Evolutionary conservation across 2,329 filamentous ascomycete genomes (phyloP).

Genomic region (Pseudogymnoascus sp.): DNA sequence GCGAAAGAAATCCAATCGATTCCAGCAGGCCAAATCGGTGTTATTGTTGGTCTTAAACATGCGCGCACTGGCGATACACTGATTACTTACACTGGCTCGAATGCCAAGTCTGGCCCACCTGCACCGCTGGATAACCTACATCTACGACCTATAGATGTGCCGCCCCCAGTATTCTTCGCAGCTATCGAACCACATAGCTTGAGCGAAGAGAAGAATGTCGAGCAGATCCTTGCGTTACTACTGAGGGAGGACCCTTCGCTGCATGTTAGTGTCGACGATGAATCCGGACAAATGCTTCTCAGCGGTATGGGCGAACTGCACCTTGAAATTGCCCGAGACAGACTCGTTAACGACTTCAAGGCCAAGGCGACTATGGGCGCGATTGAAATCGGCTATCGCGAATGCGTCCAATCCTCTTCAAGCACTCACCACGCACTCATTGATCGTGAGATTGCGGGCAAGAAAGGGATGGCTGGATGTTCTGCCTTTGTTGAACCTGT

Average conservation of each 20-base stretch:
- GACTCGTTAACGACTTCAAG: conserved; percentile 83
- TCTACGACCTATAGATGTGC: conserved; percentile 79
- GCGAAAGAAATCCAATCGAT: conserved; percentile 79
- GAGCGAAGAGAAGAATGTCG: conserved; percentile 72
- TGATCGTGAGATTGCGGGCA: conserved; percentile 75
- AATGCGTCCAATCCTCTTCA: conserved; percentile 61
- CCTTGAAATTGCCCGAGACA: conserved; percentile 84
- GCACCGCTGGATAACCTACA: conserved; percentile 68
- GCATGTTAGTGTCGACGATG: conserved; percentile 75
- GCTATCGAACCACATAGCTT: conserved; percentile 77
- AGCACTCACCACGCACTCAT: conserved; percentile 56
- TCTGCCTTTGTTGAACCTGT: conserved; percentile 61
- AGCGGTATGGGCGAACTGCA: conserved; percentile 97
- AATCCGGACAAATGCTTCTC: conserved; percentile 86
- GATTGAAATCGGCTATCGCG: conserved; percentile 93
- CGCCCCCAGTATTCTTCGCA: conserved; percentile 94
- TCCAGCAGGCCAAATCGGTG: conserved; percentile 83
- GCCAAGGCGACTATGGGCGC: conserved; percentile 77
- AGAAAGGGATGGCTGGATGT: conserved; percentile 70
- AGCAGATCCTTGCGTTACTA: conserved; percentile 68
- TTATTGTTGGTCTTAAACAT: conserved; percentile 81
- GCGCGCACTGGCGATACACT: conserved; percentile 93
- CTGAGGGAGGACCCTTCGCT: conserved; percentile 90
- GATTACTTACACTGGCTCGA: conserved; percentile 62
- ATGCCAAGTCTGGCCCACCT: conserved; percentile 56